Base-by-base conservation (phyloP, 495 filamentous ascomycete species). In the Daldinia bambusicola region DNA sequence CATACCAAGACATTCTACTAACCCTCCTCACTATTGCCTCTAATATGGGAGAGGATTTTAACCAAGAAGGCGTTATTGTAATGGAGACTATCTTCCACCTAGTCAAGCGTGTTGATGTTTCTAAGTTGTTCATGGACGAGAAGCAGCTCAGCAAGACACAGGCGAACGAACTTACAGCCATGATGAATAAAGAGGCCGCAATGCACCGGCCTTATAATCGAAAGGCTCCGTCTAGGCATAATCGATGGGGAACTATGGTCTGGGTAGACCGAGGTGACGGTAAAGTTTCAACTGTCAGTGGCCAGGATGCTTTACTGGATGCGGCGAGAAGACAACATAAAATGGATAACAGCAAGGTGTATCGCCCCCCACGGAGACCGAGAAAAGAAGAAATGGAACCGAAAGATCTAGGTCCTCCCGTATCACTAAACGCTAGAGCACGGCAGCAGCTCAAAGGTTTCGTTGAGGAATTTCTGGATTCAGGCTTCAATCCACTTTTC, bases 231-330 rank as follows among this genome's bases (percentile, higher is more conserved):
- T 94, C 94, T 6, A 82, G 96, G 38, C 96, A 99, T 77, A 96
- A 94, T 69, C 86, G 96, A 58, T 99, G 98, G 76, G 96, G 96
- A 1, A 97, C 94, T 13, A 97, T 98, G 90, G 90, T 97, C 18
- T 98, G 96, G 95, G 89, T 99, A 43, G 93, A 98, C 80, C 85
- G 93, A 56, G 91, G 92, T 61, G 92, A 95, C 75, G 86, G 87
- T 6, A 92, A 91, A 71, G 83, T 95, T 52, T 89, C 92, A 6
- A 95, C 94, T 0, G 89, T 99, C 2, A 92, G 93, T 2, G 96
- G 96, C 8, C 96, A 98, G 76, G 89, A 91, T 69, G 89, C 90
- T 14, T 84, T 98, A 58, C 86, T 89, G 22, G 89, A 95, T 67
- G 84, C 86, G n/a, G 87, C 92, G 57, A 83, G 86, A 8, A 90